Percentiles rank a stretch among this genome's conserved stretches.
These are phyloP conservation scores for Chaetothyriales sp. DNA, from an alignment of 2,329 filamentous ascomycete species.

Conservation along the genomic window DNA sequence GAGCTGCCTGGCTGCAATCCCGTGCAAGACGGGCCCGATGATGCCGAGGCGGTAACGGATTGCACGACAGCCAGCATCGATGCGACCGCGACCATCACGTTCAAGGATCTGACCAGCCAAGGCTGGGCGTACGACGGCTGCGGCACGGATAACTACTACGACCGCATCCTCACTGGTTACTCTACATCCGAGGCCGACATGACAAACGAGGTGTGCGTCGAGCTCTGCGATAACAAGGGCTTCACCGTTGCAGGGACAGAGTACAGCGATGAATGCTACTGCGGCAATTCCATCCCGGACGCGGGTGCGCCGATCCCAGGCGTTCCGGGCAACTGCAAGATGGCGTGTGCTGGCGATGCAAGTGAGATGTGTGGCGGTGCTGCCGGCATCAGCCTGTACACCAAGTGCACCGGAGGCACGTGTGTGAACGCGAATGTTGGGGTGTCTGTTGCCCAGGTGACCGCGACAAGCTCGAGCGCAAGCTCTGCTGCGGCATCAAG, in stretches of 20 bases:
- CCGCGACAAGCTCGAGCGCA: neutral
- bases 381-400: slow-evolving; percentile 17
- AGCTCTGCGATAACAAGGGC: slow-evolving; percentile 21
- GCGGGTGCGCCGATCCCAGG: slow-evolving; percentile 17
- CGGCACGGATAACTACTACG: slow-evolving; percentile 33
- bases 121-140: slow-evolving; percentile 51
- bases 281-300: slow-evolving; percentile 15
- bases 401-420: slow-evolving; percentile 17
- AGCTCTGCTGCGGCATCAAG: neutral
- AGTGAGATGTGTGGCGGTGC: slow-evolving; percentile 19
- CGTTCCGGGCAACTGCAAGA: slow-evolving; percentile 18
- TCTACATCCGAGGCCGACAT: slow-evolving; percentile 15
- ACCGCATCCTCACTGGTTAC: slow-evolving; percentile 24
- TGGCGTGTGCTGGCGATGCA: slow-evolving; percentile 18
- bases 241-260: slow-evolving; percentile 23
- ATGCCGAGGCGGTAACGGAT: slow-evolving; percentile 19
- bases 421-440: slow-evolving; percentile 10
- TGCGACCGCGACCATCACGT: slow-evolving; percentile 24
- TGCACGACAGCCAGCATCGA: slow-evolving; percentile 27
- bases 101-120: slow-evolving; percentile 33
- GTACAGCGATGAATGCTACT: slow-evolving; percentile 19
- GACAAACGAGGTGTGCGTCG: slow-evolving; percentile 21
- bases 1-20: slow-evolving; percentile 20
- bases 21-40: slow-evolving; percentile 20
- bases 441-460: neutral